Evolutionary conservation across 306 rosid genomes (phyloP), one percentile per base, ranked within the genome.

Genomic region (Crotalaria pallida): DNA sequence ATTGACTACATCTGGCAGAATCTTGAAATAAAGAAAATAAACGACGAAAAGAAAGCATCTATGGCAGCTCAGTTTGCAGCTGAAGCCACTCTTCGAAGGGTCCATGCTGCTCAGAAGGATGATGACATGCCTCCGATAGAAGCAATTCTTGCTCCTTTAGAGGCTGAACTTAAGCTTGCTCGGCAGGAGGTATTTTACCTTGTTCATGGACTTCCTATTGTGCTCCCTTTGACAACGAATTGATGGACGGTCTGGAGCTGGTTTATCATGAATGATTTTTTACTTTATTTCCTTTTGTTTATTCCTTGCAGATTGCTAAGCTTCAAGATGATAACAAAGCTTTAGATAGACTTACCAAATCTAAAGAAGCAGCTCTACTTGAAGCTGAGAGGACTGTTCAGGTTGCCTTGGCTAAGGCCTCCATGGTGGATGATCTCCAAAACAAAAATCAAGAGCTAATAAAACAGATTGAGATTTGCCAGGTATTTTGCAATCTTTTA

Each of bases 61-160:
- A 88, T 88, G 97, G 98, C 98, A 38, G 98, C 97, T 58, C 98
- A 93, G 76, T 93, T 90, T 75, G 98, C 96, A 4, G 98, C 97
- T 57, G 98, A 93, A 88, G 98, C 98, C 71, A 90, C 97, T 31
- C 87, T 93, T 71, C 84, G 97, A 58, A 90, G 98, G 86, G 97
- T 93, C 50, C 97, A 93, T 79, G 97, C 97, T 75, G 98, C 96
- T 62, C 97, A 93, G 33, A 93, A 93, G 84, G 98, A 93, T 76
- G 98, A 93, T 72, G 98, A 93, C 77, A 93, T 93, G 98, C 98
- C 97, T 73, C 98, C 98, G 27, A 90, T 93, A 16, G 97, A 93
- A 77, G 97, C 97, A 62, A 93, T 93, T 82, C 92, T 93, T 48
- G 96, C 98, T 48, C 98, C 97, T 74, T 76, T 90, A 82, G 97